These are phyloP conservation scores for Nemania sp. DNA, from an alignment of 2,329 filamentous ascomycete genomes.

Conservation along the genomic window DNA sequence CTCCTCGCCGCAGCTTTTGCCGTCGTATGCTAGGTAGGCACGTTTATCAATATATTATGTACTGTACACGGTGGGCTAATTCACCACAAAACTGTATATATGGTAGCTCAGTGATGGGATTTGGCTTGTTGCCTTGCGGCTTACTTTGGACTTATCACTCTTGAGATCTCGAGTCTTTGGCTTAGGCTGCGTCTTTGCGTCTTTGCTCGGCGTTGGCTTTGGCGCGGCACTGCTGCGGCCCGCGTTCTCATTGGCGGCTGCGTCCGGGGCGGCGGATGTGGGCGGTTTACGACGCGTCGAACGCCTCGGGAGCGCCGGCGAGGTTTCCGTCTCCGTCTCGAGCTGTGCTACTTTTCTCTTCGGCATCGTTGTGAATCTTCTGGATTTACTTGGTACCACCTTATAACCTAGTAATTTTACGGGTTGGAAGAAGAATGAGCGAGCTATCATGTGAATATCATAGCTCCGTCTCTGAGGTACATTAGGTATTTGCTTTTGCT, in stretches of 20 bases:
- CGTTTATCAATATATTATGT: neutral
- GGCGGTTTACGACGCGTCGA: conserved; percentile 27
- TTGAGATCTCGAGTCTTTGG: neutral
- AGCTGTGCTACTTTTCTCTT: conserved; percentile 24
- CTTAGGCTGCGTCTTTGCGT: neutral
- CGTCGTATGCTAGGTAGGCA: neutral
- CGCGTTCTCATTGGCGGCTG: conserved; percentile 3
- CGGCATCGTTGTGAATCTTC: conserved; percentile 17
- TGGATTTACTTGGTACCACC: neutral
- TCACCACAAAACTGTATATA: no score
- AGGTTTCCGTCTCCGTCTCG: conserved; percentile 5
- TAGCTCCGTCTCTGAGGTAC: no score
- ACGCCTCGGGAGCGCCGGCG: conserved; percentile 16
- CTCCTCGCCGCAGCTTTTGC: conserved; percentile 2
- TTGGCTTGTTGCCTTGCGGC: neutral
- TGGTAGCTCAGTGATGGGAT: neutral
- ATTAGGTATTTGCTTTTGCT: no score
- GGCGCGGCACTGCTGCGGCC: neutral
- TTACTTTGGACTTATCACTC: conserved; percentile 15
- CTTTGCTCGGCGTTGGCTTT: neutral
- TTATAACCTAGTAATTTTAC: neutral
- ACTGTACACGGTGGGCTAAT: neutral
- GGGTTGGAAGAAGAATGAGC: neutral
- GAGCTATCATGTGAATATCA: neutral
- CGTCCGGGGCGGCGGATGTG: conserved; percentile 1